Evolutionary conservation across 2,329 filamentous ascomycete genomes (phyloP), one percentile per base, ranked within the genome.

Genomic region (Aspergillus texensis): DNA sequence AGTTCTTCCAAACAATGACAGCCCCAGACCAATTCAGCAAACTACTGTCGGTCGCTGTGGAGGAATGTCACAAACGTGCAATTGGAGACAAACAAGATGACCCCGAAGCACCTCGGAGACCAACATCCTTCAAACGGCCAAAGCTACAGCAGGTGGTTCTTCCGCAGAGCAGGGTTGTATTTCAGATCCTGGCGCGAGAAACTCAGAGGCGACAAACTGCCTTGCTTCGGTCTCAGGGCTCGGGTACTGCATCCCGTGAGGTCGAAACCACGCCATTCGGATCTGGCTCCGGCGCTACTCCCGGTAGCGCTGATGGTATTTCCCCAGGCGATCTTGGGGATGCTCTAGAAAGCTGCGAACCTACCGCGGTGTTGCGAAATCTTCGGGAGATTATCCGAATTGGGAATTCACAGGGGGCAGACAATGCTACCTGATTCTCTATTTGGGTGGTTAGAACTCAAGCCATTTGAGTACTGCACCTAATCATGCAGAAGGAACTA

Each of bases 141-240:
- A 66, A 58, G 14, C 5, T 62, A 30, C 43, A 64, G 19, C 65
- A 66, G 39, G 65, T 66, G 14, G 43, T 66, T 41, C 65, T 66
- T 10, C 65, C 62, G 24, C 58, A 65, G 34, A 66, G 60, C 43
- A 64, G 53, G 24, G 28, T 66, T 45, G 54, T 65, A 19, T 57
- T 66, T 32, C 65, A 66, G 32, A 60, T 62, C 30, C 43, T 64
- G 14, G 54, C 41, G 43, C 52, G 64, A 24, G 62, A 60, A 28
- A 57, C 57, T 10, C 62, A 61, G 36, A 64, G 32, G 34, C 61
- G 28, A n/a, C 41, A 36, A 19, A 36, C 30, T 24, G 30, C 19
- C 19, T 36, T 54, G 32, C 11, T 24, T 32, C 28, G 14, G 16
- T 53, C 50, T 14, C 60, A 28, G 10, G 26, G 10, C 0, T 16